phyloP scores from a whole-genome alignment of 768 basidiomycete genomes.

The Panaeolus papilionaceus region DNA sequence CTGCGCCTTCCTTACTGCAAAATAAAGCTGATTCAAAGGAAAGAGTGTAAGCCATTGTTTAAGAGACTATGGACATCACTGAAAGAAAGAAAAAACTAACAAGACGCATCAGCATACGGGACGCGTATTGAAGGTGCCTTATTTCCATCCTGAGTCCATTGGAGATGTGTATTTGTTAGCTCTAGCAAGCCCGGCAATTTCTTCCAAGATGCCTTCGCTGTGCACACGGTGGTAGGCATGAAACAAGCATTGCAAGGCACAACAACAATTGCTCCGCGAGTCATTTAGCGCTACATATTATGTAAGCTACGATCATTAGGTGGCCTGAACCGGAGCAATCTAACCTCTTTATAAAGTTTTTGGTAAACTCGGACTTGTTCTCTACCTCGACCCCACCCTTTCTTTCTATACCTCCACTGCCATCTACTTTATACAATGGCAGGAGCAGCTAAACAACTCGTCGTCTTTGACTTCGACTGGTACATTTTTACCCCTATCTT shows the following conservation, averaged over 20 bases:
- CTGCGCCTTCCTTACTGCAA: slow-evolving; percentile 83
- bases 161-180: slow-evolving; percentile 73
- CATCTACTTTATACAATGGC: slow-evolving; percentile 31
- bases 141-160: slow-evolving; percentile 83
- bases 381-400: slow-evolving; percentile 14
- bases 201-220: slow-evolving; percentile 85
- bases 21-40: slow-evolving; percentile 64
- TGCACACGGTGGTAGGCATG: slow-evolving; percentile 70
- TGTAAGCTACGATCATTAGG: slow-evolving; percentile 22
- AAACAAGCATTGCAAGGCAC: slow-evolving; percentile 32
- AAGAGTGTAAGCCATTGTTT: slow-evolving; percentile 21
- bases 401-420: slow-evolving; percentile 7
- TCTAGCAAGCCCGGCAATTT: slow-evolving; percentile 78
- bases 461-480: slow-evolving; percentile 99
- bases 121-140: slow-evolving; percentile 69
- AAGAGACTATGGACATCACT: slow-evolving; percentile 20
- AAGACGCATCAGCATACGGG: slow-evolving; percentile 60
- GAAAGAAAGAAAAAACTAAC: slow-evolving; percentile 47
- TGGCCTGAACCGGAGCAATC: slow-evolving; percentile 19
- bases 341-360: slow-evolving; percentile 21
- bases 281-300: slow-evolving; percentile 23
- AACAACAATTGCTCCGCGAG: slow-evolving; percentile 15
- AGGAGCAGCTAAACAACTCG: slow-evolving; percentile 63
- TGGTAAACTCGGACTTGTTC: slow-evolving; percentile 11
- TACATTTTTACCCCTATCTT: slow-evolving; percentile 31